A percentile compares a stretch with the other conserved stretches of the same genome.
phyloP scores from a whole-genome alignment of 768 basidiomycete genomes.

The Russula sp. region DNA sequence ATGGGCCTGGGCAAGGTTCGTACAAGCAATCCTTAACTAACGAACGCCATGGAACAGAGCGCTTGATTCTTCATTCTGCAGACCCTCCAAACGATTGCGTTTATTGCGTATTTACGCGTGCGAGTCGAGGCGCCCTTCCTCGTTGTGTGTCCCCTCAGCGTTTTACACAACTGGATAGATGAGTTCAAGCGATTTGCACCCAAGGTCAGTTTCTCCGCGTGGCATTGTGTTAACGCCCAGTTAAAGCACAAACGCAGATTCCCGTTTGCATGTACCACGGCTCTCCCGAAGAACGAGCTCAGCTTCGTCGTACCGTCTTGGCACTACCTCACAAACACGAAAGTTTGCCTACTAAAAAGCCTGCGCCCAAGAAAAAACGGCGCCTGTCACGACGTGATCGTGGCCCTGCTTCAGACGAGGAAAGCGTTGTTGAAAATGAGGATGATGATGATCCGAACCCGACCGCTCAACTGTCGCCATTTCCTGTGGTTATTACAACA shows the following conservation, averaged over 20 bases:
- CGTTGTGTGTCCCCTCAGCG: slow-evolving; percentile 89
- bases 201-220: slow-evolving; percentile 44
- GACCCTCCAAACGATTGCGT: slow-evolving; percentile 95
- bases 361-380: slow-evolving; percentile 3
- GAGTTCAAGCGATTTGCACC: slow-evolving; percentile 88
- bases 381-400: slow-evolving; percentile 6
- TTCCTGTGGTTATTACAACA: slow-evolving; percentile 86
- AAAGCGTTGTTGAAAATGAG: slow-evolving; percentile 11
- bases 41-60: slow-evolving; percentile 7
- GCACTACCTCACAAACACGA: not conserved
- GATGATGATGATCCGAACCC: slow-evolving; percentile 32
- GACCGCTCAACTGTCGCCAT: slow-evolving; percentile 42
- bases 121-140: slow-evolving; percentile 73
- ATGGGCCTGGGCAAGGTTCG: slow-evolving; percentile 88
- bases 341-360: not conserved
- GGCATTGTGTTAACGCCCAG: not conserved
- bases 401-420: slow-evolving; percentile 15
- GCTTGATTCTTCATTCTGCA: slow-evolving; percentile 36
- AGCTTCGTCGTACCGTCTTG: slow-evolving; percentile 48
- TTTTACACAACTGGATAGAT: slow-evolving; percentile 85
- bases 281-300: slow-evolving; percentile 71
- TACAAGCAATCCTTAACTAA: not conserved
- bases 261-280: slow-evolving; percentile 93
- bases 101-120: slow-evolving; percentile 85
- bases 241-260: slow-evolving; percentile 47